Conservation (phyloP, 305 asterid species). For the Nicotiana rustica region DNA sequence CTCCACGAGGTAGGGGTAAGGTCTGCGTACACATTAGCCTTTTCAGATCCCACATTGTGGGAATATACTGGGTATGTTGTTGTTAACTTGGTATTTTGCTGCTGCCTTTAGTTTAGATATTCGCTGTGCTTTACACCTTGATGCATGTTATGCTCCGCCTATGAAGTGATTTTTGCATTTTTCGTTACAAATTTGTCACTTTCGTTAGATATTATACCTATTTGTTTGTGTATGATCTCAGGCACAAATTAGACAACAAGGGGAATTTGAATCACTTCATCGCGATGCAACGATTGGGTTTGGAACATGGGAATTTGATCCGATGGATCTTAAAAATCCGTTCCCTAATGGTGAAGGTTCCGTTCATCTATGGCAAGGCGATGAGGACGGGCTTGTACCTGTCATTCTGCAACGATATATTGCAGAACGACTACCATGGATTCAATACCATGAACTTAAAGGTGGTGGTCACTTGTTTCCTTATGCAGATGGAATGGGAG, state of each 20-base stretch:
- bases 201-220: not conserved
- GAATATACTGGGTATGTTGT: not conserved
- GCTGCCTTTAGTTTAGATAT: too few relatives aligned
- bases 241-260: conserved; percentile 70
- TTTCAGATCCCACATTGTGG: too few relatives aligned
- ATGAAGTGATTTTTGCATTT: not conserved
- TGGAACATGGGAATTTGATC: conserved; percentile 82
- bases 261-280: conserved; percentile 68
- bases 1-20: too few relatives aligned
- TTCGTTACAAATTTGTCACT: not conserved
- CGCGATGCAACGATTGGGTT: conserved; percentile 72
- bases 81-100: not conserved
- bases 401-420: conserved; percentile 65
- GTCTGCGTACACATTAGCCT: too few relatives aligned
- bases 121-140: too few relatives aligned
- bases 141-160: too few relatives aligned
- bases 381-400: conserved; percentile 67
- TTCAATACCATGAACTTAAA: conserved; percentile 65
- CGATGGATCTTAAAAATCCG: conserved; percentile 68
- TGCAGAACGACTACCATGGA: conserved; percentile 73
- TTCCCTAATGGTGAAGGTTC: conserved; percentile 57
- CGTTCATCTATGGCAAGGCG: conserved; percentile 86
- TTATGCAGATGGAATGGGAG: conserved; percentile 61
- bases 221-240: conserved; percentile 35
- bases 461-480: conserved; percentile 81